phyloP scores from a whole-genome alignment of 768 basidiomycete genomes.

The Lactarius sanguifluus region DNA sequence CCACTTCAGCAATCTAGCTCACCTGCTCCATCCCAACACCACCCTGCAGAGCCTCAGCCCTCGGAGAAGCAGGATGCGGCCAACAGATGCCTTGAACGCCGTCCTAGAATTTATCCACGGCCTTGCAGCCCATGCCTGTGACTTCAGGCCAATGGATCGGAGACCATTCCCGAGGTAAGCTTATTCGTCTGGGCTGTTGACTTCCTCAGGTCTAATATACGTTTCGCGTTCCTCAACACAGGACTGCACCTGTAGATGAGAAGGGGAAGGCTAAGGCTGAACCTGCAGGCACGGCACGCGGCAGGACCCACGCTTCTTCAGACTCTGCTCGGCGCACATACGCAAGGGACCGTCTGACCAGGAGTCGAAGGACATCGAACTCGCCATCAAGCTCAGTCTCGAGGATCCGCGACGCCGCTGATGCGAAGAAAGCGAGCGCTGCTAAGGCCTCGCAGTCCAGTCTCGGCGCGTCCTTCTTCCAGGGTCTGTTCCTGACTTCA shows the following conservation, averaged over 20 bases:
- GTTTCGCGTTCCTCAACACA: background rate
- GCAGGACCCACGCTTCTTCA: background rate
- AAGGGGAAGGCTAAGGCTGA: constrained; percentile 13
- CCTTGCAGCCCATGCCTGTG: background rate
- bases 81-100: background rate
- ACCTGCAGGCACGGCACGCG: background rate
- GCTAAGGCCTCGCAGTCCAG: constrained; percentile 6
- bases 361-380: constrained; percentile 13
- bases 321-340: background rate
- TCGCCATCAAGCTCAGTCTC: constrained; percentile 23
- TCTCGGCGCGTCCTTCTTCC: constrained; percentile 12
- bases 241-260: background rate
- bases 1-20: background rate
- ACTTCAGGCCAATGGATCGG: background rate
- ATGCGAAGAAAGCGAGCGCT: constrained; percentile 8
- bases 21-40: background rate
- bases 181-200: background rate
- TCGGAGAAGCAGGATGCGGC: background rate
- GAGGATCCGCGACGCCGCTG: constrained; percentile 15
- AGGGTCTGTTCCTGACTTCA: background rate
- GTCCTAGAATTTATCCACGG: constrained; percentile 13
- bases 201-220: constrained; percentile 5
- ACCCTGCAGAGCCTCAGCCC: background rate
- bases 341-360: constrained; percentile 8
- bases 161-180: constrained; percentile 11